Evolutionary conservation across 768 basidiomycete genomes (phyloP).

Genomic region (Tylopilus intermedius): DNA sequence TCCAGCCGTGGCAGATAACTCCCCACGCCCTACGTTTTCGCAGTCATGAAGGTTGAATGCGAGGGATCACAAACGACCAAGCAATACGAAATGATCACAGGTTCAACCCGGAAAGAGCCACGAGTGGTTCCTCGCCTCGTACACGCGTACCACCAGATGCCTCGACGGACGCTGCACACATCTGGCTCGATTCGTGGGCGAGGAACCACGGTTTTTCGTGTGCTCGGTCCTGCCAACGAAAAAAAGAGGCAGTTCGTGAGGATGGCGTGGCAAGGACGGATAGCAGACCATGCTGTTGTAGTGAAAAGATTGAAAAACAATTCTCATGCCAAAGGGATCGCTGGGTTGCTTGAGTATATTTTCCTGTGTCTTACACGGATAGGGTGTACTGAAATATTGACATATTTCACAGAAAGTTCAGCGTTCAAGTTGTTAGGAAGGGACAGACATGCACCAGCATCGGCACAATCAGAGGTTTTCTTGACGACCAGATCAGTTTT

Average conservation of each 20-base stretch:
- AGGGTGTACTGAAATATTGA: neutral
- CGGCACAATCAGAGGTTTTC: neutral
- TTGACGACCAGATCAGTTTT: neutral
- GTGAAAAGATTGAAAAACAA: neutral
- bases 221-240: neutral
- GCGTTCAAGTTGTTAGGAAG: neutral
- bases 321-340: neutral
- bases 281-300: neutral
- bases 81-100: too few species aligned
- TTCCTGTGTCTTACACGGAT: neutral
- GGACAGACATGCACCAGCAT: neutral
- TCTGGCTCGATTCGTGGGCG: too few species aligned
- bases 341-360: neutral
- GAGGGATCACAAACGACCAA: too few species aligned
- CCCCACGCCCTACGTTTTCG: too few species aligned
- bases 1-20: too few species aligned
- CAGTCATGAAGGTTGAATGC: too few species aligned
- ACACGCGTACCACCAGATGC: too few species aligned
- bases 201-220: slow-evolving; percentile 1
- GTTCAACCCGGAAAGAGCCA: too few species aligned
- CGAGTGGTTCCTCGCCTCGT: too few species aligned
- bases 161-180: too few species aligned
- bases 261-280: neutral
- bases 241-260: neutral
- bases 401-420: neutral